phyloP scores from a whole-genome alignment of 305 asterid genomes.

The Stenogyne calaminthoides region DNA sequence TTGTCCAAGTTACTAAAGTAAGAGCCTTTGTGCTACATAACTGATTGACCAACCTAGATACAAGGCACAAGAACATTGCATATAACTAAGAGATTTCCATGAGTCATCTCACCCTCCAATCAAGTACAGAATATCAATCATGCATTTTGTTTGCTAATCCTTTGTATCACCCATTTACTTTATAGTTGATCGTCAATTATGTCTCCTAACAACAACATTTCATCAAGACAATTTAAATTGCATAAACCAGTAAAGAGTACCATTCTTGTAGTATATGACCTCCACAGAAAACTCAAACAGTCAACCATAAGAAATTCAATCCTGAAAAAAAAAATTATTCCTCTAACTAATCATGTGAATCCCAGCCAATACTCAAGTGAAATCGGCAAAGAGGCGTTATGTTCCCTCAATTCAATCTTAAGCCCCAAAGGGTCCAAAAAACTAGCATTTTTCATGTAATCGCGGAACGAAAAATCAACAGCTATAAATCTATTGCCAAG shows the following conservation, averaged over 20 bases:
- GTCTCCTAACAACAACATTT: neutral
- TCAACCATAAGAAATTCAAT: conserved; percentile 4
- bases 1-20: neutral
- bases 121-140: neutral
- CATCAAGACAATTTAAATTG: neutral
- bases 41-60: conserved; percentile 4
- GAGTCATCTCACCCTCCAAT: neutral
- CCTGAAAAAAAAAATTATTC: neutral
- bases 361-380: conserved; percentile 6
- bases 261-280: no score
- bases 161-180: neutral
- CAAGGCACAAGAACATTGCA: conserved; percentile 8
- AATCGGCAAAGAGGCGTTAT: neutral
- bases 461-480: conserved; percentile 9
- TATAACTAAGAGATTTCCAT: neutral
- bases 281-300: conserved; percentile 16
- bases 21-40: conserved; percentile 21
- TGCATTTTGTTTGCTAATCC: neutral
- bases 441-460: neutral
- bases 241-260: neutral
- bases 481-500: conserved; percentile 2
- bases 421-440: neutral
- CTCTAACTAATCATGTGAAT: neutral
- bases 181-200: neutral
- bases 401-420: conserved; percentile 8